phyloP scores from a whole-genome alignment of 768 basidiomycete species.

The Pisolithus orientalis region DNA sequence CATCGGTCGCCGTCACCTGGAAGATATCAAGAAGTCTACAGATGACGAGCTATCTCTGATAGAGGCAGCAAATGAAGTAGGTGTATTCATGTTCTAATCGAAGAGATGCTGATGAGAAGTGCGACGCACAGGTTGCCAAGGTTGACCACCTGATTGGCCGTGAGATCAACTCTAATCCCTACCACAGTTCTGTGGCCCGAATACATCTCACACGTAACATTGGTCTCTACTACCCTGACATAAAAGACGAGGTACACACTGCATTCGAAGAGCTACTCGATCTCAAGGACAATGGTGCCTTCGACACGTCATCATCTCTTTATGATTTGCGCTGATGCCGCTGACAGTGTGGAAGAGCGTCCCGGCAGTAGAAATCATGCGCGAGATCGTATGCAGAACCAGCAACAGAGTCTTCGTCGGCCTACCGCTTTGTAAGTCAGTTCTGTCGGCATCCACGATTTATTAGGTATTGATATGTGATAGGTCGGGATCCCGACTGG shows the following conservation, averaged over 20 bases:
- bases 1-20: constrained; percentile 23
- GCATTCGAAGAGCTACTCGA: constrained; percentile 36
- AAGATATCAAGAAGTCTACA: constrained; percentile 35
- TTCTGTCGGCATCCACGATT: background rate
- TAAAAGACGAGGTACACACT: constrained; percentile 38
- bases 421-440: constrained; percentile 35
- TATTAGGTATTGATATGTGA: background rate
- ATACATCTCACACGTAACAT: constrained; percentile 32
- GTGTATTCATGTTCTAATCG: background rate
- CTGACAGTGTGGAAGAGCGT: constrained; percentile 36
- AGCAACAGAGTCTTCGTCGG: constrained; percentile 47
- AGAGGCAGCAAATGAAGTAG: constrained; percentile 29
- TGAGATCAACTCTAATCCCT: constrained; percentile 12
- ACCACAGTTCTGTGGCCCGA: constrained; percentile 25
- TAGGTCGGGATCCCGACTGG: constrained; percentile 38
- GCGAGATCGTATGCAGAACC: constrained; percentile 33
- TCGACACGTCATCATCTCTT: background rate
- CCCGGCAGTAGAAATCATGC: constrained; percentile 18
- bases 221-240: constrained; percentile 29
- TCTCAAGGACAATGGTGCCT: constrained; percentile 14
- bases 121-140: background rate
- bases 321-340: background rate
- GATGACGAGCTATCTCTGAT: constrained; percentile 33
- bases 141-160: background rate
- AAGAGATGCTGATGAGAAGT: background rate